Evolutionary conservation across 2,329 filamentous ascomycete species (phyloP).

Genomic region (Claviceps sp.): DNA sequence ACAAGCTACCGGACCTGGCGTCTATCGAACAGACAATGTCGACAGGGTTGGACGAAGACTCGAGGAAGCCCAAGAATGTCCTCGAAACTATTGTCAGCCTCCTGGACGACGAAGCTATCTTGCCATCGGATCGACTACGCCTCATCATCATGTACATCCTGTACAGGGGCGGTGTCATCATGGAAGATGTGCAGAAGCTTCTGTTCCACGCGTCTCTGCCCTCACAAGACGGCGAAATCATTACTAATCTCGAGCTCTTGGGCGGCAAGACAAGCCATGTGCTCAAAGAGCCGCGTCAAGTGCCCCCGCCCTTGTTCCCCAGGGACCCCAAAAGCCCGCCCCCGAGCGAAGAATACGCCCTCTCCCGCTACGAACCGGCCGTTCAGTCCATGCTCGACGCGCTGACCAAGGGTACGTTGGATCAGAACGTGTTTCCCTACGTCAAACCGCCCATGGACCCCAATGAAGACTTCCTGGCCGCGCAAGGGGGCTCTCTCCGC

Average conservation of each 20-base stretch:
- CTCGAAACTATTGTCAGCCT: slow-evolving; percentile 74
- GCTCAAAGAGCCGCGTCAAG: slow-evolving; percentile 64
- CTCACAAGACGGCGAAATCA: slow-evolving; percentile 54
- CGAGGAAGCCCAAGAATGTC: slow-evolving; percentile 78
- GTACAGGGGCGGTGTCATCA: slow-evolving; percentile 73
- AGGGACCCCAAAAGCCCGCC: slow-evolving; percentile 43
- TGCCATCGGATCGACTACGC: slow-evolving; percentile 62
- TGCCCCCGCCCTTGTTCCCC: slow-evolving; percentile 56
- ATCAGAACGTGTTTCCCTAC: slow-evolving; percentile 56
- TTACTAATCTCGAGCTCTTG: slow-evolving; percentile 69
- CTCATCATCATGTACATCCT: slow-evolving; percentile 77
- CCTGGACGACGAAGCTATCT: slow-evolving; percentile 71
- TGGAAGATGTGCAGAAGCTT: slow-evolving; percentile 72
- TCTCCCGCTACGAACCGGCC: slow-evolving; percentile 77
- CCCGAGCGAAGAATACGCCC: slow-evolving; percentile 60
- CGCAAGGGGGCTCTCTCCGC: slow-evolving; percentile 62
- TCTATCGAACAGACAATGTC: slow-evolving; percentile 82
- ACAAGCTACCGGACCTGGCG: slow-evolving; percentile 77
- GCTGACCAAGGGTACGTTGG: slow-evolving; percentile 52
- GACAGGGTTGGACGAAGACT: slow-evolving; percentile 87
- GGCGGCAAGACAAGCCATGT: slow-evolving; percentile 56
- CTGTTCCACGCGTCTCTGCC: slow-evolving; percentile 72
- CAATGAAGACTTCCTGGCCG: slow-evolving; percentile 42
- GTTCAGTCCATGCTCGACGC: slow-evolving; percentile 76
- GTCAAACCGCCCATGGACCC: slow-evolving; percentile 55